Evolutionary conservation across 192 early-diverging fungal genomes (phyloP).

Genomic region (Paraglomus brasilianum): DNA sequence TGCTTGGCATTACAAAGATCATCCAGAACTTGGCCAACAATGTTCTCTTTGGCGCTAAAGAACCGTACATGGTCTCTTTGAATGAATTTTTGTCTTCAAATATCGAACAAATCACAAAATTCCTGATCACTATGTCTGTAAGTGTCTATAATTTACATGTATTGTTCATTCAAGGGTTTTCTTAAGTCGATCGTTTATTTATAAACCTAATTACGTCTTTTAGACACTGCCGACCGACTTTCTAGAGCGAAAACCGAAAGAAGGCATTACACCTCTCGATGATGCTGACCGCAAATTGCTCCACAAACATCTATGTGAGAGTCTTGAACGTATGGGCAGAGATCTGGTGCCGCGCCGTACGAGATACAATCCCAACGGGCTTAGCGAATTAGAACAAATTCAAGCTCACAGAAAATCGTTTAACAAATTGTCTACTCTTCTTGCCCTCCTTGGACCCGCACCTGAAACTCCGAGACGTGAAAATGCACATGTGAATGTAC

Average conservation of each 20-base stretch:
- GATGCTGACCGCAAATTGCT: constrained; percentile 41
- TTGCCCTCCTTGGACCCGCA: constrained; percentile 86
- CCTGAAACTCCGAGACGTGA: constrained; percentile 64
- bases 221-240: too few relatives aligned
- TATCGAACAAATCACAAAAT: constrained; percentile 73
- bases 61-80: constrained; percentile 90
- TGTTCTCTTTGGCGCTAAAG: constrained; percentile 92
- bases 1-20: constrained; percentile 90
- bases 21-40: constrained; percentile 97
- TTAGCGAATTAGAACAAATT: constrained; percentile 27
- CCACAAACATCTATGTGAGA: constrained; percentile 68
- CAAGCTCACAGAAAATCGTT: constrained; percentile 65
- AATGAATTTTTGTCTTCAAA: constrained; percentile 87
- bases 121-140: constrained; percentile 76
- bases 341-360: constrained; percentile 53
- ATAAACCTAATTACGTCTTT: too few relatives aligned
- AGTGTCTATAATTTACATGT: constrained; percentile 31
- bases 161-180: too few relatives aligned
- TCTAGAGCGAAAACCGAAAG: too few relatives aligned
- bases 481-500: constrained; percentile 36
- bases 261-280: constrained; percentile 44
- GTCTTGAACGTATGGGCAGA: constrained; percentile 67
- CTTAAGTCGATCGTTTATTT: too few relatives aligned
- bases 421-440: constrained; percentile 77
- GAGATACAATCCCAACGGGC: constrained; percentile 34